These are phyloP conservation scores for Auriculariales sp. DNA, from an alignment of 768 basidiomycete genomes.

Conservation along the genomic window DNA sequence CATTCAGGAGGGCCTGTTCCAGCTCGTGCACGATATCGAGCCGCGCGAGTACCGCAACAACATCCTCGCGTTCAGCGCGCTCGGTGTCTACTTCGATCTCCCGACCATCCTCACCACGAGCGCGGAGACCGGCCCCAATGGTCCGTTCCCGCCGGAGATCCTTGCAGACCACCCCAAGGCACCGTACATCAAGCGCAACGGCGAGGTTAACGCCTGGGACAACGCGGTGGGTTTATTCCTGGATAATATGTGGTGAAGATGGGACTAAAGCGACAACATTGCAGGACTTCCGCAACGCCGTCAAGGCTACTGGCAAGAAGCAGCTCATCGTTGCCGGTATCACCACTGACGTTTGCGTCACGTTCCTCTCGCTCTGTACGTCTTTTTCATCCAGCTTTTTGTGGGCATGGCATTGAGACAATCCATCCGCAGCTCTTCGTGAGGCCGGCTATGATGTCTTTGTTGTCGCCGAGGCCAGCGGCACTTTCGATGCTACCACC, in stretches of 20 bases:
- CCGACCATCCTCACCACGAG: conserved; percentile 32
- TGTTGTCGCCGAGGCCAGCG: conserved; percentile 32
- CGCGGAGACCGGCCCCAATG: conserved; percentile 30
- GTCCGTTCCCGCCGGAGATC: conserved; percentile 31
- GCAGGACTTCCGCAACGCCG: conserved; percentile 31
- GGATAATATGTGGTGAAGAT: no score
- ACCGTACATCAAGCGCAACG: conserved; percentile 29
- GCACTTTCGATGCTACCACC: conserved; percentile 24
- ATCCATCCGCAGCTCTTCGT: conserved; percentile 15
- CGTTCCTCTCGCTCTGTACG: conserved; percentile 29
- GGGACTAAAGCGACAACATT: no score
- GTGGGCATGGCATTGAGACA: background rate
- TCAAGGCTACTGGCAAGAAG: conserved; percentile 34
- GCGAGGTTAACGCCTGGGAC: conserved; percentile 40
- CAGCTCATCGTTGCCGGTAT: conserved; percentile 36
- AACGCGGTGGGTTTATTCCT: no score
- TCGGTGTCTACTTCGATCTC: conserved; percentile 30
- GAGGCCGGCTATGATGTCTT: conserved; percentile 27
- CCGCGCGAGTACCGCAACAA: conserved; percentile 27
- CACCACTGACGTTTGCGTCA: conserved; percentile 35
- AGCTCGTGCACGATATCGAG: conserved; percentile 26
- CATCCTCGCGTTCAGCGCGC: conserved; percentile 31
- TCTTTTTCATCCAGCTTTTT: no score
- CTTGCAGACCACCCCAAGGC: conserved; percentile 29
- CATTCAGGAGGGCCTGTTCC: conserved; percentile 33